These are phyloP conservation scores for Rhizopus arrhizus DNA, from an alignment of 371 early-diverging fungal species.

Conservation along the genomic window DNA sequence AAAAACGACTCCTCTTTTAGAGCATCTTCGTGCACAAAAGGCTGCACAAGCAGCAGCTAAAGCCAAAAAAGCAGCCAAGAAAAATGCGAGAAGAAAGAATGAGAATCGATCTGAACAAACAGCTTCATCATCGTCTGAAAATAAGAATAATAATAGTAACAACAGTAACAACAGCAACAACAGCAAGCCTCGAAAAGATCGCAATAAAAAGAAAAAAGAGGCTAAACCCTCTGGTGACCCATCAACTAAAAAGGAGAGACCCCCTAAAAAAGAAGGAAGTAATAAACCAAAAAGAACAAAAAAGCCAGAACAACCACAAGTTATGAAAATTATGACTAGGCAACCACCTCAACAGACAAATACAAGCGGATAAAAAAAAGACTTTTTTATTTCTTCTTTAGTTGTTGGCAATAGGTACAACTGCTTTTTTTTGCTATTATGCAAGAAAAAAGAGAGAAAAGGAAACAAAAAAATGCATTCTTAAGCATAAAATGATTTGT, in stretches of 20 bases:
- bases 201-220: constrained; percentile 27
- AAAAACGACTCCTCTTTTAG: constrained; percentile 75
- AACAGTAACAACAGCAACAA: constrained; percentile 6
- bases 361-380: not conserved
- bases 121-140: not conserved
- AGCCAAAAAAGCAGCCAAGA: constrained; percentile 53
- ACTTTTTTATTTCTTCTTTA: not conserved
- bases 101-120: constrained; percentile 26
- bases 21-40: constrained; percentile 78
- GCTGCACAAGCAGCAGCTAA: constrained; percentile 60
- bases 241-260: constrained; percentile 5
- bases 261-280: not conserved
- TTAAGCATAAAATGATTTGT: no score
- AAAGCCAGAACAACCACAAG: constrained; percentile 21
- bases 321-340: constrained; percentile 40
- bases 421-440: not conserved
- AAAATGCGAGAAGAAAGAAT: constrained; percentile 39
- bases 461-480: no score
- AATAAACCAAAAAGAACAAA: constrained; percentile 22
- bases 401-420: not conserved
- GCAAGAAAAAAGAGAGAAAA: not conserved
- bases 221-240: constrained; percentile 10
- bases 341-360: constrained; percentile 26
- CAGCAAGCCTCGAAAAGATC: constrained; percentile 6
- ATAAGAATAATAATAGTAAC: not conserved